These are phyloP conservation scores for Coemansia asiatica DNA, from an alignment of 192 early-diverging fungal species.

Conservation along the genomic window DNA sequence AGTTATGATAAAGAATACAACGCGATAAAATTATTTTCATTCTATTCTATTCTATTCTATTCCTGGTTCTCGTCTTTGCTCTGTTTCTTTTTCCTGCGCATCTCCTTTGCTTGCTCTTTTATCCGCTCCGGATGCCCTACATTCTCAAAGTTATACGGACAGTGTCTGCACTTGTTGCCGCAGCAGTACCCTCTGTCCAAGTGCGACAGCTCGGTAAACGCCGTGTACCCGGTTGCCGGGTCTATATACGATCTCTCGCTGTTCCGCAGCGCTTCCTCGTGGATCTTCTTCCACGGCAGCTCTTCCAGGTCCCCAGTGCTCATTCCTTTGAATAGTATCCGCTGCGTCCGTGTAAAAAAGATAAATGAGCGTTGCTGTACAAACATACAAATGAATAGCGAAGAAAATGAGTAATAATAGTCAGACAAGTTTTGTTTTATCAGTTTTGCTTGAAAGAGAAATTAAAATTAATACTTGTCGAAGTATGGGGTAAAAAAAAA, in stretches of 20 bases:
- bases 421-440: too few relatives aligned
- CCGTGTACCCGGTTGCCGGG: constrained; percentile 65
- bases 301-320: constrained; percentile 19
- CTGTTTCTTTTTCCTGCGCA: constrained; percentile 3
- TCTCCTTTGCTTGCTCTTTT: constrained; percentile 19
- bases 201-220: constrained; percentile 66
- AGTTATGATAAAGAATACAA: too few relatives aligned
- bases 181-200: constrained; percentile 64
- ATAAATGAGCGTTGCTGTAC: background rate
- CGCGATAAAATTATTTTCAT: too few relatives aligned
- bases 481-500: background rate
- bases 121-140: constrained; percentile 58
- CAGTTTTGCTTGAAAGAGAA: background rate
- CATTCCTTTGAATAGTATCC: background rate
- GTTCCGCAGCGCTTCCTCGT: constrained; percentile 11
- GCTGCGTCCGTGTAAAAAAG: background rate
- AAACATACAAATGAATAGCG: background rate
- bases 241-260: constrained; percentile 58
- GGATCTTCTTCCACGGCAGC: constrained; percentile 17
- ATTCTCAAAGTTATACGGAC: constrained; percentile 61
- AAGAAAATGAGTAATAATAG: background rate
- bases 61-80: background rate
- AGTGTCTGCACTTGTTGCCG: constrained; percentile 68
- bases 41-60: too few relatives aligned
- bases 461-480: background rate